Conservation (phyloP, 208 protist genomes). For the Endotrypanum monterogeii region DNA sequence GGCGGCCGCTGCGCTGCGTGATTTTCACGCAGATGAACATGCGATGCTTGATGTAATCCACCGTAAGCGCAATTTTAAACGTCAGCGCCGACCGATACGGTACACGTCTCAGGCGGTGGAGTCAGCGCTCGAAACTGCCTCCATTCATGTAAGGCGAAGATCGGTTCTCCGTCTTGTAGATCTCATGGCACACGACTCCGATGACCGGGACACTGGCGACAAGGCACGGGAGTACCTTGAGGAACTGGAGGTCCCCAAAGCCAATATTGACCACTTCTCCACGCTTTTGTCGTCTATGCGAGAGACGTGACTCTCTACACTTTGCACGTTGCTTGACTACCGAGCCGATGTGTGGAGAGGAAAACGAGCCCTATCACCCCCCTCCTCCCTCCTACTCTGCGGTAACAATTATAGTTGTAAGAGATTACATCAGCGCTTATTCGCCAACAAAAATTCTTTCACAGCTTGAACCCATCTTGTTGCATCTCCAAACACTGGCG, state of each 20-base stretch:
- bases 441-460: too few relatives aligned
- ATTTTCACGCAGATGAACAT: conserved; percentile 6
- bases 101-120: conserved; percentile 10
- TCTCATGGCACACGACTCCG: conserved; percentile 9
- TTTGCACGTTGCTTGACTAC: too few relatives aligned
- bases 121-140: conserved; percentile 6
- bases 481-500: too few relatives aligned
- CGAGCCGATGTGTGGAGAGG: too few relatives aligned
- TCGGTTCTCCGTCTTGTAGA: conserved; percentile 14
- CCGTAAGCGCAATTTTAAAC: conserved; percentile 22
- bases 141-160: conserved; percentile 13
- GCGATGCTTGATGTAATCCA: conserved; percentile 26
- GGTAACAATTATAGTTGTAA: too few relatives aligned
- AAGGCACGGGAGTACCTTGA: conserved; percentile 10
- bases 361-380: too few relatives aligned
- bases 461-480: too few relatives aligned
- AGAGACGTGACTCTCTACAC: too few relatives aligned
- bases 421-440: too few relatives aligned
- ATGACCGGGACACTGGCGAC: background rate
- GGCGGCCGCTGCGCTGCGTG: conserved; percentile 6
- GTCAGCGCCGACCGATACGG: conserved; percentile 1
- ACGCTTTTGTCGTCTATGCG: background rate
- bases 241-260: conserved; percentile 10
- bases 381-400: too few relatives aligned
- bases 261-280: conserved; percentile 8